Evolutionary conservation across 495 filamentous ascomycete species (phyloP), one percentile per base, ranked within the genome.

Genomic region (Copromyces sp.): DNA sequence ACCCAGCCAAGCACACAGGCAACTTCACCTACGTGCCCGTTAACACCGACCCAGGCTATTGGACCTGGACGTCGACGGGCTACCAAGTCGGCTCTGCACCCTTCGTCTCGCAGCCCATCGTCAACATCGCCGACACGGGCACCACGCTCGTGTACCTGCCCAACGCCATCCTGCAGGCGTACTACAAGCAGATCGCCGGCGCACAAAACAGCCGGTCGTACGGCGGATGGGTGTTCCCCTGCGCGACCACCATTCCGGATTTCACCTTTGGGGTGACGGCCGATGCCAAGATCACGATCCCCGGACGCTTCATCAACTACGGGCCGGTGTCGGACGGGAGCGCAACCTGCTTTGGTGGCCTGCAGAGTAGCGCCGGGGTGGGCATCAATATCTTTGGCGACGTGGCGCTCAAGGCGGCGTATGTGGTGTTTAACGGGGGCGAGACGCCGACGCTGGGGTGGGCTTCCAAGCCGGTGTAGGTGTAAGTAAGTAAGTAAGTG

Each of bases 361-460:
- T 93, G 72, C 90, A 93, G 83, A 83, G 82, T 72, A 89, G 90
- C 80, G 81, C 80, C 32, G 87, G 87, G 59, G 81, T 93, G 35
- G 87, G 85, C 35, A 88, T 93, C 78, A 88, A 86, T 73, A 93
- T 95, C 80, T 90, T 91, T 71, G 92, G 92, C 53, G 92, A 94
- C 72, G 87, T 94, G 68, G 93, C 93, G 78, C 86, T 95, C 74
- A 94, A 94, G 86, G 87, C 87, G 74, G 90, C 92, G 75, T 94
- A 91, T 76, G 92, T 91, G 20, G 89, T 95, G 39, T 94, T 93
- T 77, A 74, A 80, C 32, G 78, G 75, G 38, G 80, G 81, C 11
- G 77, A 81, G 32, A 80, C 81, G n/a, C 87, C 87, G 32, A 78
- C 78, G 4, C 79, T 92, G 39, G 91, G 90, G 17, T 90, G 90